A percentile compares a stretch with the other conserved stretches of the same genome.
Evolutionary conservation across 1,284 basidiomycete species (phyloP).

Genomic region (Microbotryum lychnidis-dioicae): DNA sequence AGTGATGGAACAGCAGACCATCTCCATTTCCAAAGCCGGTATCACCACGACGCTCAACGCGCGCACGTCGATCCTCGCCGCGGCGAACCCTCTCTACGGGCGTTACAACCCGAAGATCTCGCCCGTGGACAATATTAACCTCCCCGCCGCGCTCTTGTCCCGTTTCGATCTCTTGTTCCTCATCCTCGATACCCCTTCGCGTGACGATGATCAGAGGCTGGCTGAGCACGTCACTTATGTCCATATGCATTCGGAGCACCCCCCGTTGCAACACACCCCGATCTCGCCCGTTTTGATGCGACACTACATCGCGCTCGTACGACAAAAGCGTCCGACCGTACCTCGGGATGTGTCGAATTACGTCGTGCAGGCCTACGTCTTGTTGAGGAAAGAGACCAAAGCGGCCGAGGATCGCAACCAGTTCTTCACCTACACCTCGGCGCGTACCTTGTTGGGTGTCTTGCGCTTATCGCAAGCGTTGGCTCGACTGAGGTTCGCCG

Average conservation of each 20-base stretch:
- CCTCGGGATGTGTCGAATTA: conserved; percentile 81
- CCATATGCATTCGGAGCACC: conserved; percentile 91
- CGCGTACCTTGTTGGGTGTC: conserved; percentile 88
- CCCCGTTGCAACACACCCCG: conserved; percentile 54
- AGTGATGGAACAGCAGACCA: conserved; percentile 99
- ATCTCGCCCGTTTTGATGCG: conserved; percentile 82
- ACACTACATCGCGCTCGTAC: conserved; percentile 93
- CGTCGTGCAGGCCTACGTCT: conserved; percentile 90
- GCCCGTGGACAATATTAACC: conserved; percentile 98
- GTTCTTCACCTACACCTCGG: conserved; percentile 90
- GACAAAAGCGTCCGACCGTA: conserved; percentile 78
- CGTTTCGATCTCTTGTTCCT: conserved; percentile 96
- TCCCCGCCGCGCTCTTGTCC: conserved; percentile 90
- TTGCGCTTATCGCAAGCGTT: conserved; percentile 91
- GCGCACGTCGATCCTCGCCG: conserved; percentile 94
- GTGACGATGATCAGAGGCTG: conserved; percentile 90
- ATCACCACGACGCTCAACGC: conserved; percentile 98
- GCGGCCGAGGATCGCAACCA: conserved; percentile 75
- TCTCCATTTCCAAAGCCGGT: conserved; percentile 97
- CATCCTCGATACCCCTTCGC: conserved; percentile 87
- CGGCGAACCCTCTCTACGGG: conserved; percentile 95
- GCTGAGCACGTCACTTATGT: conserved; percentile 97
- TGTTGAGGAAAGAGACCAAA: conserved; percentile 84
- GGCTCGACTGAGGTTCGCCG: conserved; percentile 77
- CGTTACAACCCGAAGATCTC: conserved; percentile 96